A percentile compares a stretch with the other conserved stretches of the same genome.
Evolutionary conservation across 2,329 filamentous ascomycete species (phyloP).

Genomic region (Neofusicoccum umdonicola): DNA sequence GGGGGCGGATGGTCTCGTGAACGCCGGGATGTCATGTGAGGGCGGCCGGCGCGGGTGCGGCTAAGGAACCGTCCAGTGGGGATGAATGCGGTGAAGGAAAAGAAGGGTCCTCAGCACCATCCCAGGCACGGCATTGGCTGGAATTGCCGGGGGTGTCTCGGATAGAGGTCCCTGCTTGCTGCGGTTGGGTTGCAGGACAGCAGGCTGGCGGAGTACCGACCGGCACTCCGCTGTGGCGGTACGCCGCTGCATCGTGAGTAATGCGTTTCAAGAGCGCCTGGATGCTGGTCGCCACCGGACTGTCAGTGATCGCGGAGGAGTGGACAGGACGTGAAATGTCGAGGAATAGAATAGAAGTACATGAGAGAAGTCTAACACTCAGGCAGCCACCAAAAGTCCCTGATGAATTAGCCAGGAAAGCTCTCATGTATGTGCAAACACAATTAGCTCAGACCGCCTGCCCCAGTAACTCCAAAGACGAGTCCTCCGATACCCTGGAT

Average conservation of each 20-base stretch:
- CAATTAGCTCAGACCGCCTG: neutral
- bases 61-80: neutral
- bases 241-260: neutral
- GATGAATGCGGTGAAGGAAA: neutral
- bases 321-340: neutral
- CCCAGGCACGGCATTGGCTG: neutral
- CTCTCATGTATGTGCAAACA: constrained; percentile 13
- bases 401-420: constrained; percentile 12
- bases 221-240: neutral
- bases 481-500: constrained; percentile 1
- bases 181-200: neutral
- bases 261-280: neutral
- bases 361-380: constrained; percentile 15
- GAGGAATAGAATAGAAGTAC: constrained; percentile 3
- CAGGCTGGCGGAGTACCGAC: neutral
- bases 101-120: neutral
- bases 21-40: neutral
- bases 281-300: neutral
- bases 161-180: neutral
- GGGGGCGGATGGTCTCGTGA: neutral
- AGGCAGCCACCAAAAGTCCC: constrained; percentile 4
- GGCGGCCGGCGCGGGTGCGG: neutral
- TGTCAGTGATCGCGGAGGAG: no score
- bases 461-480: constrained; percentile 11
- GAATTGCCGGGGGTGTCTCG: constrained; percentile 5